A percentile compares a stretch with the other conserved stretches of the same genome.
Conservation (phyloP, 352 stramenopile species). For the Phytophthora fragariae region DNA sequence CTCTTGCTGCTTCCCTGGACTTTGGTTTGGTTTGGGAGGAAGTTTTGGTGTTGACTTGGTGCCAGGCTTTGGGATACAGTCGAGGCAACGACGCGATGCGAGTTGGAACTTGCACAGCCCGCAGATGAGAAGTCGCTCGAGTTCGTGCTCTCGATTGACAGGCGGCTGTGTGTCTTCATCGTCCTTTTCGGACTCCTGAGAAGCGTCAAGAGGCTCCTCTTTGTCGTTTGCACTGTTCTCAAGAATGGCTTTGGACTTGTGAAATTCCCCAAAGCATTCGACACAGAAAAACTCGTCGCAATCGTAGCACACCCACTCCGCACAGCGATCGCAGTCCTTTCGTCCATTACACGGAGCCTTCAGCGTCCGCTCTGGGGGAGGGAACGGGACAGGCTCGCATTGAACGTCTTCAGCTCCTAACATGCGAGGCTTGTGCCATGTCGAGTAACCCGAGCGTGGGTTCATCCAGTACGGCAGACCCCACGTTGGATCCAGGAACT, state of each 20-base stretch:
- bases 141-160: constrained; percentile 39
- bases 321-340: constrained; percentile 50
- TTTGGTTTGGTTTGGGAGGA: background rate
- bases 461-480: constrained; percentile 79
- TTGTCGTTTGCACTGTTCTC: background rate
- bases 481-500: constrained; percentile 75
- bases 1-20: background rate
- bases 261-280: constrained; percentile 48
- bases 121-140: constrained; percentile 53
- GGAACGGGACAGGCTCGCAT: constrained; percentile 57
- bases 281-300: constrained; percentile 71
- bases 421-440: constrained; percentile 65
- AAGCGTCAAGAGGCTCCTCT: background rate
- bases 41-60: constrained; percentile 2
- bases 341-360: constrained; percentile 55
- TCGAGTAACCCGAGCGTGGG: constrained; percentile 66
- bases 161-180: background rate
- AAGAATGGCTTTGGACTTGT: constrained; percentile 42
- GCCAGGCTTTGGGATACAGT: constrained; percentile 40
- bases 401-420: constrained; percentile 67
- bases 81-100: constrained; percentile 55
- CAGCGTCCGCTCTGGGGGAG: constrained; percentile 42
- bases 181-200: constrained; percentile 3
- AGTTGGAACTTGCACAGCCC: constrained; percentile 74
- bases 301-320: constrained; percentile 66